phyloP scores from a whole-genome alignment of 257 asterid genomes.

The Nicotiana attenuata region DNA sequence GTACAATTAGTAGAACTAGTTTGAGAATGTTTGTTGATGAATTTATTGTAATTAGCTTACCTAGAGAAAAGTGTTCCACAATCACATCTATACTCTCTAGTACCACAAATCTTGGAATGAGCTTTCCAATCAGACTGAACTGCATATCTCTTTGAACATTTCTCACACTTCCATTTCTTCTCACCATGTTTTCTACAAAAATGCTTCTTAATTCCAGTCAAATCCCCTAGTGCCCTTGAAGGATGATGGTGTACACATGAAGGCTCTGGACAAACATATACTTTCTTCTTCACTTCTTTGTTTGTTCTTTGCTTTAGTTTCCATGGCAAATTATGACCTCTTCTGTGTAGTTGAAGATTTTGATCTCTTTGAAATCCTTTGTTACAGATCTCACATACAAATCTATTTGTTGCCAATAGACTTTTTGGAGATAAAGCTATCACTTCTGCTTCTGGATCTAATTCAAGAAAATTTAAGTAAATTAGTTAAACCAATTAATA shows the following conservation, averaged over 20 bases:
- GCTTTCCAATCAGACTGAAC: constrained; percentile 85
- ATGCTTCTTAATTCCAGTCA: constrained; percentile 70
- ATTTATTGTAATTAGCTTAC: constrained; percentile 13
- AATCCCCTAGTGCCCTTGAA: constrained; percentile 55
- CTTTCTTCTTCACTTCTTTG: constrained; percentile 47
- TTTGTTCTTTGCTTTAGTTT: constrained; percentile 61
- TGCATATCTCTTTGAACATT: constrained; percentile 65
- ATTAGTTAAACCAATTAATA: not conserved
- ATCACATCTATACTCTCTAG: constrained; percentile 69
- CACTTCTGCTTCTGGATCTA: constrained; percentile 74
- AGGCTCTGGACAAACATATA: constrained; percentile 60
- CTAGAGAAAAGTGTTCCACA: constrained; percentile 78
- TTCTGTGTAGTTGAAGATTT: constrained; percentile 57
- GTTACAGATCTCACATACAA: constrained; percentile 69
- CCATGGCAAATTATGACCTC: constrained; percentile 81
- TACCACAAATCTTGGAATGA: constrained; percentile 75
- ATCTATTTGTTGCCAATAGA: constrained; percentile 65
- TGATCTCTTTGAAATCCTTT: constrained; percentile 78
- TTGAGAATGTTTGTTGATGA: not conserved
- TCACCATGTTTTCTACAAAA: constrained; percentile 67
- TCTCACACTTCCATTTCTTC: constrained; percentile 75
- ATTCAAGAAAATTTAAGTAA: not conserved
- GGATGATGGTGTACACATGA: constrained; percentile 72
- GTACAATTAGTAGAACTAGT: not conserved
- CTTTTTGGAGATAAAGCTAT: constrained; percentile 56